A percentile compares a stretch with the other conserved stretches of the same genome.
phyloP scores from a whole-genome alignment of 148 eudicot genomes.

The Rhododendron ferrugineum region DNA sequence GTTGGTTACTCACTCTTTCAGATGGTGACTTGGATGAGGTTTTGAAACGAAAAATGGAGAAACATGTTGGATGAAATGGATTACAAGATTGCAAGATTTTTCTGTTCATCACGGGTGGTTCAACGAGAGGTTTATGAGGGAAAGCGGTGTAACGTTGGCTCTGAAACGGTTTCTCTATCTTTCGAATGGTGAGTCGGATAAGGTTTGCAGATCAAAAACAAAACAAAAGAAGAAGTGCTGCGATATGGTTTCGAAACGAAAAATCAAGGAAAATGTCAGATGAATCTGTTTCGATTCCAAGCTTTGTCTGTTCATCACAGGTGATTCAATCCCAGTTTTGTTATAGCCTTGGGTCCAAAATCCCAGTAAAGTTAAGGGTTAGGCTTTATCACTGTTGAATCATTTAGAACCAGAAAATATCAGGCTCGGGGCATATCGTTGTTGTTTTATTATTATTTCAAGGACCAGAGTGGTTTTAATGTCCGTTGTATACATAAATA shows the following conservation, averaged over 20 bases:
- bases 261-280: slow-evolving; percentile 37
- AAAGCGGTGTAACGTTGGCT: not conserved
- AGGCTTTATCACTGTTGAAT: not conserved
- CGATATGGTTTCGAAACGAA: slow-evolving; percentile 27
- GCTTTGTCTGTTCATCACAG: not conserved
- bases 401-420: not conserved
- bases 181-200: slow-evolving; percentile 41
- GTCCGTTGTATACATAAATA: not conserved
- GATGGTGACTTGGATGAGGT: slow-evolving; percentile 41
- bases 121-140: not conserved
- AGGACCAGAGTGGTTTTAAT: not conserved
- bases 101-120: not conserved
- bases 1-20: slow-evolving; percentile 52
- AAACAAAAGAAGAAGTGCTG: not conserved
- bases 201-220: slow-evolving; percentile 8
- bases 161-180: slow-evolving; percentile 4
- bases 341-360: not conserved
- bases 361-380: too few relatives aligned
- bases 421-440: not conserved
- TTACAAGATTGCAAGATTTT: not conserved
- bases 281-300: not conserved
- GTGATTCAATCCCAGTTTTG: not conserved
- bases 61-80: not conserved
- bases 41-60: slow-evolving; percentile 51
- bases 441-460: not conserved